phyloP scores from a whole-genome alignment of 2,329 filamentous ascomycete species.

The Aulographum hederae region DNA sequence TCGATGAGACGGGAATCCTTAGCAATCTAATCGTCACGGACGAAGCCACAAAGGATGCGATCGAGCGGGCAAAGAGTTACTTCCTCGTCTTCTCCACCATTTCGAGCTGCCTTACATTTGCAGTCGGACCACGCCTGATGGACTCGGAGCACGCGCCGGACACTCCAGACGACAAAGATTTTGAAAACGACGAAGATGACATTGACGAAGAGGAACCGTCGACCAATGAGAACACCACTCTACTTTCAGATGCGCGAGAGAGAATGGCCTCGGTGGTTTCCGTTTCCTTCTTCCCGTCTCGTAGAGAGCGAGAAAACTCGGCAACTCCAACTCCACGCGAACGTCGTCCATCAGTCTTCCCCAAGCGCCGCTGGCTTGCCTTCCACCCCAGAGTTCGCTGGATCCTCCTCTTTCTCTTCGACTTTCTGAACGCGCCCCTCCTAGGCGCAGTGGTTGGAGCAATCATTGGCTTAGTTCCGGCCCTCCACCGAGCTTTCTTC shows the following conservation, averaged over 20 bases:
- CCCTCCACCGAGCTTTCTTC: slow-evolving; percentile 45
- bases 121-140: slow-evolving; percentile 5
- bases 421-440: slow-evolving; percentile 43
- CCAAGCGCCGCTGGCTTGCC: slow-evolving; percentile 9
- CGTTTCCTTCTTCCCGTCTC: slow-evolving; percentile 15
- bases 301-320: no score
- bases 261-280: slow-evolving; percentile 8
- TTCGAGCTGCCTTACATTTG: slow-evolving; percentile 4
- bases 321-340: slow-evolving; percentile 9
- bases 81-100: slow-evolving; percentile 5
- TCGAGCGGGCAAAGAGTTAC: slow-evolving; percentile 5
- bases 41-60: slow-evolving; percentile 1
- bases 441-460: slow-evolving; percentile 40
- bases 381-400: slow-evolving; percentile 11
- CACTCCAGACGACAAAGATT: slow-evolving; percentile 7
- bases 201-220: slow-evolving; percentile 4
- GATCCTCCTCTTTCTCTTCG: slow-evolving; percentile 22
- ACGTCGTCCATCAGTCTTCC: slow-evolving; percentile 12
- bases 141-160: slow-evolving; percentile 13
- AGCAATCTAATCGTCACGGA: slow-evolving; percentile 2
- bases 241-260: slow-evolving; percentile 4
- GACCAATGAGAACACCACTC: slow-evolving; percentile 8
- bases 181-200: slow-evolving; percentile 3
- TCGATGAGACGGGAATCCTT: background rate
- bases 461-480: slow-evolving; percentile 39